phyloP scores from a whole-genome alignment of 2,329 filamentous ascomycete species.

The Fusarium sp. region DNA sequence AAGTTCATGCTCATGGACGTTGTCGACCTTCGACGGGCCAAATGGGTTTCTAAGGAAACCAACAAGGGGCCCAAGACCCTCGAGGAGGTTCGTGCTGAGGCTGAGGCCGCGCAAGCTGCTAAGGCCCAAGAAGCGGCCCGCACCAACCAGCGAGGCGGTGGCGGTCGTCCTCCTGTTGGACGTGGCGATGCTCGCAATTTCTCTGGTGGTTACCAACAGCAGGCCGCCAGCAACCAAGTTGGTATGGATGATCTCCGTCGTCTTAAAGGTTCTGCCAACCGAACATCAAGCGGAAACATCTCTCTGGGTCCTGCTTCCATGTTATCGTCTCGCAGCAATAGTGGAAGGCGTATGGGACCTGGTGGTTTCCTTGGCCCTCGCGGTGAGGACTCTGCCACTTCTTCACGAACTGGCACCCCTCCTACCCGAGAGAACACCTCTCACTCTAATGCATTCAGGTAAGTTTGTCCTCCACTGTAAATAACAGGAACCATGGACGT shows the following conservation, averaged over 20 bases:
- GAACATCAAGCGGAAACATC: slow-evolving; percentile 71
- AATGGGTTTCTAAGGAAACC: slow-evolving; percentile 87
- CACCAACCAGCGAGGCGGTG: slow-evolving; percentile 73
- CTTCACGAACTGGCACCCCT: slow-evolving; percentile 90
- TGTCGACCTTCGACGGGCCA: slow-evolving; percentile 79
- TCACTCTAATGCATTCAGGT: slow-evolving; percentile 95
- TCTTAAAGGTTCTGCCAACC: slow-evolving; percentile 73
- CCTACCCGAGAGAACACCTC: slow-evolving; percentile 70
- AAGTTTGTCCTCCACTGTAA: slow-evolving; percentile 53
- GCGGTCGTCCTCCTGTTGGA: slow-evolving; percentile 77
- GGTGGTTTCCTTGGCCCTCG: slow-evolving; percentile 77
- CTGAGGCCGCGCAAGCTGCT: slow-evolving; percentile 80
- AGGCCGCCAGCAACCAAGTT: slow-evolving; percentile 81
- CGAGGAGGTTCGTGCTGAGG: slow-evolving; percentile 86
- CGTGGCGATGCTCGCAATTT: slow-evolving; percentile 91
- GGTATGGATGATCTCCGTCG: slow-evolving; percentile 91
- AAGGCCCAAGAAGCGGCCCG: slow-evolving; percentile 81
- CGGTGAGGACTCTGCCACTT: slow-evolving; percentile 86
- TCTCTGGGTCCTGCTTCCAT: slow-evolving; percentile 86
- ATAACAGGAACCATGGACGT: background rate
- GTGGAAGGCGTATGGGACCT: slow-evolving; percentile 83
- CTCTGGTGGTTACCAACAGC: slow-evolving; percentile 75
- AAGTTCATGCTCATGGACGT: slow-evolving; percentile 98
- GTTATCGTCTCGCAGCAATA: slow-evolving; percentile 91
- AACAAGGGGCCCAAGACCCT: slow-evolving; percentile 98